These are phyloP conservation scores for Juglanconis juglandina DNA, from an alignment of 2,329 filamentous ascomycete species.

Conservation along the genomic window DNA sequence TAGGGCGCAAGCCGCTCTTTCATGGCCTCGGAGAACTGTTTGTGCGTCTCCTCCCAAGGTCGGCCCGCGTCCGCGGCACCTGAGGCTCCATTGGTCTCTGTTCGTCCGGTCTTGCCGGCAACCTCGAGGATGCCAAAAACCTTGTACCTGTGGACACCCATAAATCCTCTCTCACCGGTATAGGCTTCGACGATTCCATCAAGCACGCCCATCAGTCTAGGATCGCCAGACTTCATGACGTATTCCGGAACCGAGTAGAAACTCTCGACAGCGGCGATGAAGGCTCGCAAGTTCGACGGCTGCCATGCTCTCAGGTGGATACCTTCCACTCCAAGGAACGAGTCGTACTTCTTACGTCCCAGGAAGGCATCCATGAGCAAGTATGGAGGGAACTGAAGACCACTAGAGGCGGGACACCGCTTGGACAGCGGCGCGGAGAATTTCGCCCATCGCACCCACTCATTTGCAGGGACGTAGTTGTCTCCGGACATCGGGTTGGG, in stretches of 20 bases:
- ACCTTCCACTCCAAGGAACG: conserved; percentile 50
- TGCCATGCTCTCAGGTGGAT: conserved; percentile 52
- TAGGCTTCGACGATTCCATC: conserved; percentile 55
- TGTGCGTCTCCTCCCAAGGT: conserved; percentile 50
- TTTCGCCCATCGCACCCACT: conserved; percentile 50
- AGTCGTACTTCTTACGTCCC: conserved; percentile 47
- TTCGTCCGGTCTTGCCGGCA: conserved; percentile 50
- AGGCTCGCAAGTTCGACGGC: conserved; percentile 51
- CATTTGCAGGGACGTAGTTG: conserved; percentile 45
- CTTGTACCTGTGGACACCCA: conserved; percentile 56
- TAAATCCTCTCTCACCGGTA: conserved; percentile 52
- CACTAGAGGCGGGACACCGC: conserved; percentile 48
- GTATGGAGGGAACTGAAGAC: conserved; percentile 50
- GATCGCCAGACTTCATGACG: conserved; percentile 47
- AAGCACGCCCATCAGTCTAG: conserved; percentile 48
- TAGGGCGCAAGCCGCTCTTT: conserved; percentile 51
- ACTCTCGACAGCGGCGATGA: conserved; percentile 53
- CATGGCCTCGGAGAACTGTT: conserved; percentile 51
- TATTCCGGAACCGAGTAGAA: conserved; percentile 53
- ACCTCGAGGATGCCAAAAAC: conserved; percentile 55
- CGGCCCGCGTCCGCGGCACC: conserved; percentile 39
- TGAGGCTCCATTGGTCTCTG: conserved; percentile 50
- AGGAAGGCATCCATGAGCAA: conserved; percentile 55
- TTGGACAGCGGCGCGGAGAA: conserved; percentile 50
- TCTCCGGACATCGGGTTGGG: conserved; percentile 50